phyloP scores from a whole-genome alignment of 2,329 filamentous ascomycete species.

The Rutstroemia sydowiana region DNA sequence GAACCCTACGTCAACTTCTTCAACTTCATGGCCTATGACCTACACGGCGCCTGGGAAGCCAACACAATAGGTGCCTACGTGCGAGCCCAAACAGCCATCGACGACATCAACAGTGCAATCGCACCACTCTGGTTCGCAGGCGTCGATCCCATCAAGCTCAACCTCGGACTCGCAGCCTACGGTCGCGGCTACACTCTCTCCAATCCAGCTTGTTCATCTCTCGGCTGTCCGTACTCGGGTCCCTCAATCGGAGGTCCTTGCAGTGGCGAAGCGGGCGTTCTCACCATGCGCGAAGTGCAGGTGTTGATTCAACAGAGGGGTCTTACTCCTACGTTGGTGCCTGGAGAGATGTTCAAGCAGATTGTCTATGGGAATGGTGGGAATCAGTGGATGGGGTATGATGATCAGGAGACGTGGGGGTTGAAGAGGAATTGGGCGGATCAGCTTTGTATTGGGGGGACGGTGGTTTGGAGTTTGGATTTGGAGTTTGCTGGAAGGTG shows the following conservation, averaged over 20 bases:
- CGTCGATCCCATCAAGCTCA: constrained; percentile 36
- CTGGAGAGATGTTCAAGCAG: constrained; percentile 20
- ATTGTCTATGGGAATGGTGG: constrained; percentile 28
- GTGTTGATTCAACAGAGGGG: constrained; percentile 22
- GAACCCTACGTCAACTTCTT: constrained; percentile 28
- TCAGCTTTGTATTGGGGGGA: constrained; percentile 26
- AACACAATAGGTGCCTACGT: constrained; percentile 27
- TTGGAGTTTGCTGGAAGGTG: constrained; percentile 2
- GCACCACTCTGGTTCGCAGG: constrained; percentile 36
- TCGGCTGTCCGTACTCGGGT: constrained; percentile 23
- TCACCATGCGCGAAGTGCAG: constrained; percentile 29
- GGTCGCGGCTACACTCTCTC: constrained; percentile 37
- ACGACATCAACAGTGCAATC: constrained; percentile 34
- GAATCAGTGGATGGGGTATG: constrained; percentile 37
- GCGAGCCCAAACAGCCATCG: constrained; percentile 36
- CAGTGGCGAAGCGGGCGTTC: constrained; percentile 26
- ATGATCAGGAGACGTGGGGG: constrained; percentile 25
- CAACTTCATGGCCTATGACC: constrained; percentile 32
- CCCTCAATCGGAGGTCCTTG: constrained; percentile 25
- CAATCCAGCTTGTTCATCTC: constrained; percentile 18
- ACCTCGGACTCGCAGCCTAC: constrained; percentile 41
- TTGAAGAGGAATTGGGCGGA: constrained; percentile 23
- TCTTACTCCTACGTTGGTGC: constrained; percentile 21
- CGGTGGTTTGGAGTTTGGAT: constrained; percentile 13
- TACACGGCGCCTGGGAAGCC: constrained; percentile 38